Evolutionary conservation across 495 filamentous ascomycete species (phyloP).

Genomic region (Penicillium ucsense): DNA sequence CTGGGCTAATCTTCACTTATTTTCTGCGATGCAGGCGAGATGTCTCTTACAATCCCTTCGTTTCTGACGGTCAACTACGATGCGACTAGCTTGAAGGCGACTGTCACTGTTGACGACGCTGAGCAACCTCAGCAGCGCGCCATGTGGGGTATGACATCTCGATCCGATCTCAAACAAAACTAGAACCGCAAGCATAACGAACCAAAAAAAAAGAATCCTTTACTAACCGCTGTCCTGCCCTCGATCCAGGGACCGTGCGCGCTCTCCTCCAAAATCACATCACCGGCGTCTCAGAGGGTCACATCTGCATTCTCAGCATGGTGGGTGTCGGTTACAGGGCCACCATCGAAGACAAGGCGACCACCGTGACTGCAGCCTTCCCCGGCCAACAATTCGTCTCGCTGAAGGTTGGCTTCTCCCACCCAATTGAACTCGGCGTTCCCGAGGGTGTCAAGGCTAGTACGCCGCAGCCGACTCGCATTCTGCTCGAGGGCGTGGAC

Average conservation of each 20-base stretch:
- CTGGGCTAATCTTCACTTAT: not conserved
- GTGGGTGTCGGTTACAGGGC: conserved; percentile 97
- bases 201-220: too few relatives aligned
- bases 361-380: conserved; percentile 56
- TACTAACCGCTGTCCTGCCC: not conserved
- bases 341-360: conserved; percentile 64
- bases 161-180: not conserved
- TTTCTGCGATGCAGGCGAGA: conserved; percentile 42
- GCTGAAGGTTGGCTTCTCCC: conserved; percentile 91
- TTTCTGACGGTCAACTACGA: conserved; percentile 66
- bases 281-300: conserved; percentile 89
- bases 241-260: conserved; percentile 64
- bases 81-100: conserved; percentile 46
- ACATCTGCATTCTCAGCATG: conserved; percentile 81
- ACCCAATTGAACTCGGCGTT: conserved; percentile 81
- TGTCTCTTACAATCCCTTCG: conserved; percentile 60
- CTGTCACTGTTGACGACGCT: conserved; percentile 55
- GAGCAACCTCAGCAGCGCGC: conserved; percentile 65
- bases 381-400: conserved; percentile 79
- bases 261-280: conserved; percentile 84
- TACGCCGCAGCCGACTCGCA: conserved; percentile 86
- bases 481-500: conserved; percentile 79
- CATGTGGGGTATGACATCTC: conserved; percentile 81
- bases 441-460: conserved; percentile 78
- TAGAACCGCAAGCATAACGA: too few relatives aligned